phyloP scores from a whole-genome alignment of 331 rosid species.

The Malus hybrid region DNA sequence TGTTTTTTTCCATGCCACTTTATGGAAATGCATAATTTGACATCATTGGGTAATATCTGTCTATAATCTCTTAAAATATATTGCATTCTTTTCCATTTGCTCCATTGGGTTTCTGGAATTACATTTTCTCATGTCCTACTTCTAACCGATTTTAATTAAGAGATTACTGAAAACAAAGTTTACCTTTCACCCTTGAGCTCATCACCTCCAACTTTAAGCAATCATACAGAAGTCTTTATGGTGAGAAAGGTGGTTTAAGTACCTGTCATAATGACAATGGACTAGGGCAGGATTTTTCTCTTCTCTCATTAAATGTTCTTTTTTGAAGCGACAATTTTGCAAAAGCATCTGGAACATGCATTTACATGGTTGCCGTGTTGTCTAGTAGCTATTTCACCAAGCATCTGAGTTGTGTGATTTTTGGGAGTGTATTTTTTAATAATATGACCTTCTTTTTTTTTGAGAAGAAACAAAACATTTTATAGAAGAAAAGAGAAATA shows the following conservation, averaged over 20 bases:
- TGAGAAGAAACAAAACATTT: too few species aligned
- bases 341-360: not conserved
- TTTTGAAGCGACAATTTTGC: not conserved
- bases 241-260: not conserved
- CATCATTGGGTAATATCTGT: not conserved
- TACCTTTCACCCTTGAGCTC: not conserved
- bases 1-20: not conserved
- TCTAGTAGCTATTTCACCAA: not conserved
- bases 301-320: not conserved
- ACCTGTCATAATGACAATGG: not conserved
- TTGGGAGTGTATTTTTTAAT: not conserved
- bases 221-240: not conserved
- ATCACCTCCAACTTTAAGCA: not conserved
- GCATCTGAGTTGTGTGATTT: not conserved
- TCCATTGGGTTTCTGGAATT: not conserved
- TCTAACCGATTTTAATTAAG: not conserved
- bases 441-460: constrained; percentile 7
- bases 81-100: not conserved
- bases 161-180: not conserved
- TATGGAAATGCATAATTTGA: not conserved
- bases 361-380: not conserved
- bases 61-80: not conserved
- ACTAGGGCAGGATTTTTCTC: not conserved
- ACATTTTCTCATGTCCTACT: not conserved
- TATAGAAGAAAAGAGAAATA: too few species aligned